Conservation (phyloP, 768 basidiomycete species). For the Mycena olivaceomarginata region DNA sequence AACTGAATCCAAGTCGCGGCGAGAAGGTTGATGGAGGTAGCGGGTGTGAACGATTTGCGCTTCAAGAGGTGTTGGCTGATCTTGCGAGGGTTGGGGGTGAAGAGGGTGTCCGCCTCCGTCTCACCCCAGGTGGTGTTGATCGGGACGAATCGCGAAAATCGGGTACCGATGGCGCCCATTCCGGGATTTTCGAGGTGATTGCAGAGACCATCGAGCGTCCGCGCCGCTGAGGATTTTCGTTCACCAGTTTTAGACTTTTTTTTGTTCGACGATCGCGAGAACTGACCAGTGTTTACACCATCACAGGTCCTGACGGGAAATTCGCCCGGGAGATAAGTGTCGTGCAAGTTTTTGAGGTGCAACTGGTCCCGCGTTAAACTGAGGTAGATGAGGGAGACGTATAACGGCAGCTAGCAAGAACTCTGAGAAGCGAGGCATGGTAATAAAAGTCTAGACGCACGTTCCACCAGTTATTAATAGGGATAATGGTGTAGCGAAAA, state of each 20-base stretch:
- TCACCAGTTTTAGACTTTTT: neutral
- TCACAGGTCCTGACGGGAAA: conserved; percentile 6
- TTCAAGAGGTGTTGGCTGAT: conserved; percentile 39
- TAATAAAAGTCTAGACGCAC: too few species aligned
- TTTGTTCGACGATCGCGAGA: neutral
- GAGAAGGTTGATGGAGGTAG: conserved; percentile 26
- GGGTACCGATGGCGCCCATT: conserved; percentile 27
- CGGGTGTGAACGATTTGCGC: conserved; percentile 26
- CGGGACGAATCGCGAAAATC: conserved; percentile 32
- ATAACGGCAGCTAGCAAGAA: too few species aligned
- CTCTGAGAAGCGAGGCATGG: too few species aligned
- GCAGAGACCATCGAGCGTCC: conserved; percentile 31
- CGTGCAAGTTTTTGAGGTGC: conserved; percentile 23
- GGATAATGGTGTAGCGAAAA: too few species aligned
- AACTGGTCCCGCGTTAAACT: too few species aligned
- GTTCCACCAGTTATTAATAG: too few species aligned
- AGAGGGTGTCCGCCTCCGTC: conserved; percentile 4
- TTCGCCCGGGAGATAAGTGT: conserved; percentile 35
- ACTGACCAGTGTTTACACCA: neutral
- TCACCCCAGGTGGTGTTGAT: conserved; percentile 33
- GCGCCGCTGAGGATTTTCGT: neutral
- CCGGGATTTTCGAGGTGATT: conserved; percentile 27
- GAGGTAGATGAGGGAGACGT: too few species aligned
- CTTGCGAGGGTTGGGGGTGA: conserved; percentile 28
- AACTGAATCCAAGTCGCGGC: conserved; percentile 31